Percentiles rank a stretch among this genome's conserved stretches.
These are phyloP conservation scores for Cercophora newfieldiana DNA, from an alignment of 495 filamentous ascomycete species.

Conservation along the genomic window DNA sequence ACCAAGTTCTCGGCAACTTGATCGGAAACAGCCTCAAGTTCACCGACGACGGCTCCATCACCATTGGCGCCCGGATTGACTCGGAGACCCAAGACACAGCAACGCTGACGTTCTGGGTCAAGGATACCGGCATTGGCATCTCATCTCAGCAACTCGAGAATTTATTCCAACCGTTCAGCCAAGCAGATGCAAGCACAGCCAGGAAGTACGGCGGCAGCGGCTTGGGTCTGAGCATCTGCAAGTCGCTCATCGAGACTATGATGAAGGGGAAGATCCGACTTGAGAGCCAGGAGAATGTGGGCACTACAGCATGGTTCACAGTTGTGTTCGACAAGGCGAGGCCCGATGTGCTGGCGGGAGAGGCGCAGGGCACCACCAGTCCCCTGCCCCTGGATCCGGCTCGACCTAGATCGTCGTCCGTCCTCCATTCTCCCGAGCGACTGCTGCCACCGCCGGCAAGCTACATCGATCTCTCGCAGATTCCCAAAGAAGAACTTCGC, in stretches of 20 bases:
- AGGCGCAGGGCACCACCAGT: slow-evolving; percentile 40
- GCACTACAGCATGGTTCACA: slow-evolving; percentile 85
- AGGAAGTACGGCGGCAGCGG: slow-evolving; percentile 89
- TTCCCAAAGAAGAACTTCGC: slow-evolving; percentile 74
- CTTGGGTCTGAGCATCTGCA: slow-evolving; percentile 89
- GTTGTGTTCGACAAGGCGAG: slow-evolving; percentile 76
- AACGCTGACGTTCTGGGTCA: slow-evolving; percentile 78
- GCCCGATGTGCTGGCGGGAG: slow-evolving; percentile 53
- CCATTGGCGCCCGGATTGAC: slow-evolving; percentile 69
- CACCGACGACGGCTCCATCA: slow-evolving; percentile 81
- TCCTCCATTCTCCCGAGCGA: slow-evolving; percentile 25
- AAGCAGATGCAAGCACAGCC: slow-evolving; percentile 84
- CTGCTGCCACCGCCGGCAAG: not conserved
- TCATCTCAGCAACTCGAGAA: slow-evolving; percentile 75
- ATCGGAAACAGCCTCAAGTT: slow-evolving; percentile 95
- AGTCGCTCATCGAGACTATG: slow-evolving; percentile 89
- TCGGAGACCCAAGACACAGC: slow-evolving; percentile 68
- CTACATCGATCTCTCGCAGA: slow-evolving; percentile 53
- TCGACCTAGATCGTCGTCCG: slow-evolving; percentile 60
- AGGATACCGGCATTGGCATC: slow-evolving; percentile 89
- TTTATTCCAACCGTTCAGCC: slow-evolving; percentile 87
- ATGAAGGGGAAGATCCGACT: slow-evolving; percentile 82
- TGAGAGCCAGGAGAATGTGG: slow-evolving; percentile 70
- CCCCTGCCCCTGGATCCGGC: slow-evolving; percentile 47
- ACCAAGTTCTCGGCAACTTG: slow-evolving; percentile 91